Evolutionary conservation across 176 grass and related monocot species (phyloP).

Genomic region (Cymbopogon citratus): DNA sequence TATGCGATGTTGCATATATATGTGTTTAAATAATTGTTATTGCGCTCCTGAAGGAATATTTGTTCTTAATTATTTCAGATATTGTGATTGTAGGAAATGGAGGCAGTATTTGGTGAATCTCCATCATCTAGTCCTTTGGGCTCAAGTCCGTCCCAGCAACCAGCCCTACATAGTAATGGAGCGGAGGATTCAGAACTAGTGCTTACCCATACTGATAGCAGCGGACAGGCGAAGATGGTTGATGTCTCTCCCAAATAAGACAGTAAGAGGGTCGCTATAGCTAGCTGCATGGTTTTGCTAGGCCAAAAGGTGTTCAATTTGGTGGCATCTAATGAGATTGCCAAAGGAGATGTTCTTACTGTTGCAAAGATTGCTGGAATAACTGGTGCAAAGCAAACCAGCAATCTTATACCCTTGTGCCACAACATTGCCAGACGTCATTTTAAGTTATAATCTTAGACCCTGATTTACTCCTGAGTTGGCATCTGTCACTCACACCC

Average conservation of each 20-base stretch:
- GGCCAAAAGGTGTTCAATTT: slow-evolving; percentile 67
- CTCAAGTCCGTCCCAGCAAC: slow-evolving; percentile 44
- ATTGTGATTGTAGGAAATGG: slow-evolving; percentile 62
- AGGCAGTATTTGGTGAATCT: slow-evolving; percentile 74
- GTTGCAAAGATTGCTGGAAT: slow-evolving; percentile 97
- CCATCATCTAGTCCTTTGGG: slow-evolving; percentile 54
- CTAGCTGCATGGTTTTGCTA: slow-evolving; percentile 78
- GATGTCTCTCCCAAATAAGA: slow-evolving; percentile 76
- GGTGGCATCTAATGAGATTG: slow-evolving; percentile 86
- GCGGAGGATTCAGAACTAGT: slow-evolving; percentile 8
- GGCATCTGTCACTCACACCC: no score
- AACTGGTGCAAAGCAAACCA: slow-evolving; percentile 89
- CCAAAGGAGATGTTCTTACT: slow-evolving; percentile 90
- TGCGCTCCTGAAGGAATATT: not conserved
- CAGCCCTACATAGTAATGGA: not conserved
- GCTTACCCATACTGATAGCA: slow-evolving; percentile 67
- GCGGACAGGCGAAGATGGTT: slow-evolving; percentile 82
- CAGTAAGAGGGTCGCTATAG: slow-evolving; percentile 66
- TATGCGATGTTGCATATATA: not conserved
- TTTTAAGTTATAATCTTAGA: no score
- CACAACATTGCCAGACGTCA: no score
- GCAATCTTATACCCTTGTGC: slow-evolving; percentile 75
- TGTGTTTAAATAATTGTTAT: not conserved
- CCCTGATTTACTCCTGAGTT: no score
- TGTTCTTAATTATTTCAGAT: not conserved